Evolutionary conservation across 2,329 filamentous ascomycete genomes (phyloP).

Genomic region (Curvularia sp.): DNA sequence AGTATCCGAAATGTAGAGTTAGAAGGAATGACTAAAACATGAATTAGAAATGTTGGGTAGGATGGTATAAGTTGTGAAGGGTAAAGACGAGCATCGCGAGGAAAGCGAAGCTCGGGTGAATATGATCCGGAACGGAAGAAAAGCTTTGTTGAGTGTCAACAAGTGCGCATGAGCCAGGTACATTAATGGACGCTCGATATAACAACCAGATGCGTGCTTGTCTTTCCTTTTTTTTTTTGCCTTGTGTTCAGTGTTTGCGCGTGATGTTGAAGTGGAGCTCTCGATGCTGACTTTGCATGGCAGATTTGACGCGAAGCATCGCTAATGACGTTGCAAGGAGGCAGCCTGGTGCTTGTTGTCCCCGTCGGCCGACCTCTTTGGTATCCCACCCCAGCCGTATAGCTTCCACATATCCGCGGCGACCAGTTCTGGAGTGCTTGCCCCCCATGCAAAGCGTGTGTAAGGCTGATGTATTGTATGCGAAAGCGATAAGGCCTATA

Average conservation of each 20-base stretch:
- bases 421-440: neutral
- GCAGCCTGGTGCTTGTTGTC: neutral
- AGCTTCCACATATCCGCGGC: neutral
- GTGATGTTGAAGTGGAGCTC: constrained; percentile 1
- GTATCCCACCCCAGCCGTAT: neutral
- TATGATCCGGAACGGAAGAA: neutral
- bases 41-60: neutral
- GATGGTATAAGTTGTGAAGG: neutral
- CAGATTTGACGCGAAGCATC: neutral
- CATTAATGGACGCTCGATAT: neutral
- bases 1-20: neutral
- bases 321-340: neutral
- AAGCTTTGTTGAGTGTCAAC: neutral
- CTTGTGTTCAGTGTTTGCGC: neutral
- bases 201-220: neutral
- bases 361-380: neutral
- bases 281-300: neutral
- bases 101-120: neutral
- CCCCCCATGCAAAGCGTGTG: constrained; percentile 1
- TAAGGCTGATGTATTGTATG: constrained; percentile 5
- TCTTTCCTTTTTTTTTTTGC: constrained; percentile 1
- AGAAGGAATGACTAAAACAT: neutral
- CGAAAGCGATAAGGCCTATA: neutral
- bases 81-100: neutral
- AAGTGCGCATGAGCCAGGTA: neutral